These are phyloP conservation scores for Moesziomyces parantarcticus DNA, from an alignment of 1,284 basidiomycete species.

Conservation along the genomic window DNA sequence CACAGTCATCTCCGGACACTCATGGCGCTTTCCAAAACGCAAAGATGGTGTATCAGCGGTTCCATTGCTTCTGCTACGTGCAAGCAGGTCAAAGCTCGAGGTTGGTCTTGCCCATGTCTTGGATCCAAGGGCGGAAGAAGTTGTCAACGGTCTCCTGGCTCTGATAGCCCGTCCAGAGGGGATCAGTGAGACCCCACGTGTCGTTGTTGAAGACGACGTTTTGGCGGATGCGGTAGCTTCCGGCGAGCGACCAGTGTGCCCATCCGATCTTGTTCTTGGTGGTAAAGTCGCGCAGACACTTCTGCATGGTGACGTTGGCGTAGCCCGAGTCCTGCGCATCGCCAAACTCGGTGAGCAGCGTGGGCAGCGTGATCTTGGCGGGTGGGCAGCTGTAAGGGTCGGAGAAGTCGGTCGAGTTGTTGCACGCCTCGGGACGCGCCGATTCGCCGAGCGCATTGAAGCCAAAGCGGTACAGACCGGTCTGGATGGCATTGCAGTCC, in stretches of 20 bases:
- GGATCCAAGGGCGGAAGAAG: constrained; percentile 41
- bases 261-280: constrained; percentile 46
- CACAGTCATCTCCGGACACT: neutral
- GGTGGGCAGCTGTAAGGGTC: constrained; percentile 31
- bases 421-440: constrained; percentile 22
- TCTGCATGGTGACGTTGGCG: constrained; percentile 36
- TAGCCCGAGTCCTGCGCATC: constrained; percentile 25
- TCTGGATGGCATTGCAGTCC: constrained; percentile 28
- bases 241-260: constrained; percentile 39
- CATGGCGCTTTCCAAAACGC: neutral
- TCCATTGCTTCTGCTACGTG: neutral
- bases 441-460: constrained; percentile 42
- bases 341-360: constrained; percentile 40
- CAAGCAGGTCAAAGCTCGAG: constrained; percentile 24
- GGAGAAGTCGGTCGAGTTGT: constrained; percentile 13
- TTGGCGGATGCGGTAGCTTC: constrained; percentile 36
- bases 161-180: constrained; percentile 16
- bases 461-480: constrained; percentile 35
- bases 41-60: neutral
- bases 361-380: constrained; percentile 28
- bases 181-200: constrained; percentile 37
- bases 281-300: constrained; percentile 46
- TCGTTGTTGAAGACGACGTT: constrained; percentile 27
- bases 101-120: constrained; percentile 39
- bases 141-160: constrained; percentile 31